Conservation (phyloP, 2,329 filamentous ascomycete species). For the Endoconidiophora laricicola region DNA sequence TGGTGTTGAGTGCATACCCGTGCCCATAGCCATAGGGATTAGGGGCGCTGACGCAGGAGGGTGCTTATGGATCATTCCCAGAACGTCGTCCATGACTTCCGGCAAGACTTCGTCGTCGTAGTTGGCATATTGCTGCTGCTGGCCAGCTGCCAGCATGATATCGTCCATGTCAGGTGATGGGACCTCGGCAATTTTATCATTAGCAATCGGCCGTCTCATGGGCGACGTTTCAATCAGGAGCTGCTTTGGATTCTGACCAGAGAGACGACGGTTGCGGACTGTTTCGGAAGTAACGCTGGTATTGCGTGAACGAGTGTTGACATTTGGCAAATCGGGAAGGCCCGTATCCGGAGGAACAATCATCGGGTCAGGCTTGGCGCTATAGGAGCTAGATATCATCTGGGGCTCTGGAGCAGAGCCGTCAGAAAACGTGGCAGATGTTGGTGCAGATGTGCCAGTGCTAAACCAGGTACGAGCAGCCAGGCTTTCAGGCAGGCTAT, state of each 20-base stretch:
- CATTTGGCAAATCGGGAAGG: not conserved
- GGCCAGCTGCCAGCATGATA: not conserved
- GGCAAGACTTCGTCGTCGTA: conserved; percentile 3
- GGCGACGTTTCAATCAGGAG: conserved; percentile 67
- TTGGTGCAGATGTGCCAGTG: conserved; percentile 8
- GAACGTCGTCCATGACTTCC: conserved; percentile 1
- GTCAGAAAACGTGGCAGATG: conserved; percentile 7
- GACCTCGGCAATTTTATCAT: conserved; percentile 8
- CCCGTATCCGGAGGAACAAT: not conserved
- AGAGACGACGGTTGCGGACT: conserved; percentile 62
- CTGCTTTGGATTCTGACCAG: conserved; percentile 63
- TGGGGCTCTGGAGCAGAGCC: not conserved
- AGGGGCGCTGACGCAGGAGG: conserved; percentile 8
- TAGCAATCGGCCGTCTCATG: conserved; percentile 14
- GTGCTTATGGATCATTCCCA: conserved; percentile 5
- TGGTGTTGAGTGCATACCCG: conserved; percentile 7
- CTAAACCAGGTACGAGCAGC: conserved; percentile 11
- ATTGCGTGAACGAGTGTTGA: conserved; percentile 6
- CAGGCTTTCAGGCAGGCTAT: not conserved
- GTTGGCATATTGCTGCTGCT: not conserved
- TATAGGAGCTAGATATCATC: not conserved
- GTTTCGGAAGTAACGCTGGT: conserved; percentile 21
- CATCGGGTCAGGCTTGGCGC: not conserved
- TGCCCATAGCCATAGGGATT: not conserved
- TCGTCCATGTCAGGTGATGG: not conserved